Base-by-base conservation (phyloP, 2,329 filamentous ascomycete species). In the Diaporthe citriasiana region DNA sequence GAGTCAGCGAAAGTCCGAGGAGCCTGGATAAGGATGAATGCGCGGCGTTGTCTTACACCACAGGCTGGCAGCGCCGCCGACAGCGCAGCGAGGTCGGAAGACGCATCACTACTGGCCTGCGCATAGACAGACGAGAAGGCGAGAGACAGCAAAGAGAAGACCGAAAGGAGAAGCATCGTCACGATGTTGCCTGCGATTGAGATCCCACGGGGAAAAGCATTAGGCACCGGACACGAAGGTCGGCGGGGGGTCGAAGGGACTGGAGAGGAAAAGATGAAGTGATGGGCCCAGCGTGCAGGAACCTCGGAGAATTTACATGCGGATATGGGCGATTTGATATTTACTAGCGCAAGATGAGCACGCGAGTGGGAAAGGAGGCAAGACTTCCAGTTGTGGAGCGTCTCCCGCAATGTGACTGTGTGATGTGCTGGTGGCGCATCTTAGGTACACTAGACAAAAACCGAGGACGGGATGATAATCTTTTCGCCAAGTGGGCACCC, bases 51-150 rank as follows among this genome's bases (percentile, higher is more conserved):
- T 42, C 73, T 73, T 70, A 75, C 73, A 38, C 73, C 73, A 33
- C 73, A 75, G 25, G 65, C 10, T 30, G 73, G 73, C 40, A 75
- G 65, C 5, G 57, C 73, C 33, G 57, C 65, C 25, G 73, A 71
- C 65, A 75, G 51, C 12, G 70, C 65, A 7, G 70, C 30, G 33
- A 75, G 65, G n/a, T 73, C 73, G 38, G 73, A 73, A 25, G 63
- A 25, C 27, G 27, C 45, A 42, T 25, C 56, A 45, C 65, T 73
- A 17, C 50, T 45, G 33, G 50, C 38, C 35, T 73, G 65, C 13
- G 38, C 73, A 30, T 25, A 38, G 12, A 45, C 57, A n/a, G 66
- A 45, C 19, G 73, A 38, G 17, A 75, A 33, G 25, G 66, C 42
- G 19, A 66, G 25, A 35, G 38, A 33, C 40, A 70, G 30, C 65